Conservation (phyloP, 2,329 filamentous ascomycete genomes). For the Hypoxylon sp. region DNA sequence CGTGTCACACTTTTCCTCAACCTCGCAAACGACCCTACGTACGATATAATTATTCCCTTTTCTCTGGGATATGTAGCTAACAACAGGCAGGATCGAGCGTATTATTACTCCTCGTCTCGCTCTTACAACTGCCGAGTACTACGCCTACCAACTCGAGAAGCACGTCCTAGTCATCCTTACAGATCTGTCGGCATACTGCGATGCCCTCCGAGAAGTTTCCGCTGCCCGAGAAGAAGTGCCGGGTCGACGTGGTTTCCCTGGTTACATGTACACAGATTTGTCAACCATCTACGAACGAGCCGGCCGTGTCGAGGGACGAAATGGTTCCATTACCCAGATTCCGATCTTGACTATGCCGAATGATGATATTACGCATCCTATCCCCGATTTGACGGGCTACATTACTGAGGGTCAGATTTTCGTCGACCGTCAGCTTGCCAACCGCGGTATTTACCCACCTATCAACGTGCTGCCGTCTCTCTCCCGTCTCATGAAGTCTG, state of each 20-base stretch:
- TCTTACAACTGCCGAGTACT: constrained; percentile 98
- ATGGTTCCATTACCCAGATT: constrained; percentile 99
- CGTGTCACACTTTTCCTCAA: constrained; percentile 98
- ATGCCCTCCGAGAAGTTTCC: constrained; percentile 98
- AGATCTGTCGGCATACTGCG: constrained; percentile 97
- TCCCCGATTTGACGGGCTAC: constrained; percentile 98
- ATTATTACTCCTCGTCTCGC: constrained; percentile 99
- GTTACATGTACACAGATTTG: constrained; percentile 99
- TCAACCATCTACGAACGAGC: constrained; percentile 99
- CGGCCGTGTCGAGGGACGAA: constrained; percentile 95
- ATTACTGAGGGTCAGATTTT: constrained; percentile 99
- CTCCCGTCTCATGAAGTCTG: constrained; percentile 99
- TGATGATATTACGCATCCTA: constrained; percentile 99
- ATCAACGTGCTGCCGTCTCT: constrained; percentile 99
- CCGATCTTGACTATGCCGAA: constrained; percentile 99
- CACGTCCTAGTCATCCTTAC: constrained; percentile 99
- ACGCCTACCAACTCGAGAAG: constrained; percentile 99
- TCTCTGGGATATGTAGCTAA: constrained; percentile 41
- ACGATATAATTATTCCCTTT: constrained; percentile 58
- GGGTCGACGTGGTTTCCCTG: constrained; percentile 98
- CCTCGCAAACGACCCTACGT: constrained; percentile 99
- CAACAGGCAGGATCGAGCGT: constrained; percentile 84
- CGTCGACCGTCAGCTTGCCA: constrained; percentile 91
- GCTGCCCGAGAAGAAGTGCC: constrained; percentile 98
- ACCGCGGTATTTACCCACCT: constrained; percentile 97